phyloP scores from a whole-genome alignment of 2,329 filamentous ascomycete genomes.

The Dactylellina sp. region DNA sequence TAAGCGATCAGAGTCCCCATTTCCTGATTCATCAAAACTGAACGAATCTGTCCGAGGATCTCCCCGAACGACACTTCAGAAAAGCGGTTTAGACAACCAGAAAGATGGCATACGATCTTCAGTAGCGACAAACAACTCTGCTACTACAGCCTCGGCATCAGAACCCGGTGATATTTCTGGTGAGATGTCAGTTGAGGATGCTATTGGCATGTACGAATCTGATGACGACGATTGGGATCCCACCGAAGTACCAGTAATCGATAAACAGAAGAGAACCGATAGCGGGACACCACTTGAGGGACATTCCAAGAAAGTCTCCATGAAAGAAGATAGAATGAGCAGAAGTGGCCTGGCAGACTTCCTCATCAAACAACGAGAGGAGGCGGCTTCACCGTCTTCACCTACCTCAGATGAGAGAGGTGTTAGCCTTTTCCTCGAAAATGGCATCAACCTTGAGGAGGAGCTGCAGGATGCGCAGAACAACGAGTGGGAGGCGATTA shows the following conservation, averaged over 20 bases:
- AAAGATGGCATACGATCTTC: constrained; percentile 40
- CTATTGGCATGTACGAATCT: constrained; percentile 61
- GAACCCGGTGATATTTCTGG: constrained; percentile 51
- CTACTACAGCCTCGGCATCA: constrained; percentile 50
- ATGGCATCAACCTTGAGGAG: constrained; percentile 42
- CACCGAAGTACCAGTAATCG: constrained; percentile 58
- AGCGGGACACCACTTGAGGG: constrained; percentile 59
- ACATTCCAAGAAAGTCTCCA: constrained; percentile 57
- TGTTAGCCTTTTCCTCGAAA: constrained; percentile 52
- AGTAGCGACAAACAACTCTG: constrained; percentile 48
- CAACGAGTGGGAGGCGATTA: constrained; percentile 54
- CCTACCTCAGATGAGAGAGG: constrained; percentile 54
- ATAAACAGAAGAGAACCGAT: constrained; percentile 58
- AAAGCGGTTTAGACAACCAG: constrained; percentile 19
- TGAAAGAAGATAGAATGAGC: constrained; percentile 57
- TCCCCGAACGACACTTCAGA: constrained; percentile 29
- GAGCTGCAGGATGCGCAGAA: constrained; percentile 51
- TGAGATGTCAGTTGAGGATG: constrained; percentile 61
- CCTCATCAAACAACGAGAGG: constrained; percentile 57
- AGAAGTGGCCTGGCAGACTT: constrained; percentile 58
- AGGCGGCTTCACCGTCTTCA: constrained; percentile 54
- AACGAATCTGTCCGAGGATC: constrained; percentile 36
- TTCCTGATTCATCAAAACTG: constrained; percentile 11
- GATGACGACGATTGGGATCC: constrained; percentile 60
- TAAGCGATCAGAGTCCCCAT: constrained; percentile 42